These are phyloP conservation scores for Trametes gibbosa DNA, from an alignment of 768 basidiomycete genomes.

Conservation along the genomic window DNA sequence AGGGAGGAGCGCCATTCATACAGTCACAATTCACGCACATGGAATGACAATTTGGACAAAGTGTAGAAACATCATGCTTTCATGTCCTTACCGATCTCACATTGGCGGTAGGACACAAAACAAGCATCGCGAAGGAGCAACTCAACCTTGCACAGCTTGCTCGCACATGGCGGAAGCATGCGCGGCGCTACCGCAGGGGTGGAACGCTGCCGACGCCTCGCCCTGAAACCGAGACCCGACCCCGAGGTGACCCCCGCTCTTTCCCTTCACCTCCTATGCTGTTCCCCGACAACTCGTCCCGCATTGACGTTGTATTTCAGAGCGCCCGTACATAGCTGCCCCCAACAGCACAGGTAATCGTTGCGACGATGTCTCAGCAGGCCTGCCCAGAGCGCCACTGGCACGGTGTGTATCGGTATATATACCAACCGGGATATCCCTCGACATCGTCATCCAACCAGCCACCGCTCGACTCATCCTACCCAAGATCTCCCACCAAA, in stretches of 20 bases:
- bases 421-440: background rate
- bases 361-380: slow-evolving; percentile 1
- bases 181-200: background rate
- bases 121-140: background rate
- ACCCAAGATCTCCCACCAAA: background rate
- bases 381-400: background rate
- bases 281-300: background rate
- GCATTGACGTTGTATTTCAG: background rate
- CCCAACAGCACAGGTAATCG: background rate
- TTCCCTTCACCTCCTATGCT: background rate
- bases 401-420: background rate
- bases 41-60: too few species aligned
- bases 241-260: background rate
- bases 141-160: background rate
- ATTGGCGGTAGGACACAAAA: background rate
- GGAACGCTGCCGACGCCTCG: background rate
- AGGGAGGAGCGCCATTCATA: background rate
- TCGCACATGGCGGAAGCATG: background rate
- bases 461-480: background rate
- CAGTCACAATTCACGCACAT: background rate
- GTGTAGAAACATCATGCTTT: background rate
- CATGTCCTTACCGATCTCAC: background rate
- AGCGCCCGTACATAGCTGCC: background rate
- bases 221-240: background rate
- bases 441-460: background rate